Percentiles rank a stretch among this genome's conserved stretches.
Evolutionary conservation across 2,329 filamentous ascomycete genomes (phyloP).

Genomic region (Colletotrichum godetiae): DNA sequence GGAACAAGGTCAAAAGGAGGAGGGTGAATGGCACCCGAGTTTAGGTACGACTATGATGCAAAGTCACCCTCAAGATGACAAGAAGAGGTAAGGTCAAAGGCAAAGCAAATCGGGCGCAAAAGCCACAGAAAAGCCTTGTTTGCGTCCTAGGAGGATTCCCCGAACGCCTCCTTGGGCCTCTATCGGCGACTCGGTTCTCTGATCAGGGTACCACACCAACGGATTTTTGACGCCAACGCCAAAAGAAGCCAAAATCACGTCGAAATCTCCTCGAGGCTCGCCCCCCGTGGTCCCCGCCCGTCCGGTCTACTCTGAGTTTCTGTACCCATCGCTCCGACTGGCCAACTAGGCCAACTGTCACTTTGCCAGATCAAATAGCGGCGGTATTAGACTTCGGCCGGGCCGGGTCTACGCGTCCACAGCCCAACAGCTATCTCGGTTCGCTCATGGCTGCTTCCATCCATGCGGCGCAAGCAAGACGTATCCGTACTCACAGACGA

Average conservation of each 20-base stretch:
- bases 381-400: constrained; percentile 19
- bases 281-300: neutral
- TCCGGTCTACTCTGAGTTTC: neutral
- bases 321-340: neutral
- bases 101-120: neutral
- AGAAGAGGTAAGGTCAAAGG: neutral
- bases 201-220: constrained; percentile 1
- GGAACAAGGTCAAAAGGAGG: neutral
- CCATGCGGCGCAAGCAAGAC: neutral
- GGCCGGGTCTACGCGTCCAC: constrained; percentile 23
- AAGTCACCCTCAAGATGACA: neutral
- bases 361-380: constrained; percentile 16
- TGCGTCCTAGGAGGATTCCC: neutral
- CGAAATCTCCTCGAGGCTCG: neutral
- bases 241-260: neutral
- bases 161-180: neutral
- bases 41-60: neutral
- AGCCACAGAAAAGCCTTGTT: neutral
- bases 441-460: neutral
- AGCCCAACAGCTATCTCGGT: neutral
- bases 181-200: neutral
- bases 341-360: neutral
- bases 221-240: neutral
- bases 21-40: neutral
- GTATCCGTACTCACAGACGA: neutral